A percentile compares a stretch with the other conserved stretches of the same genome.
These are phyloP conservation scores for Ogataea methanolica DNA, from an alignment of 805 yeast genomes.

Conservation along the genomic window DNA sequence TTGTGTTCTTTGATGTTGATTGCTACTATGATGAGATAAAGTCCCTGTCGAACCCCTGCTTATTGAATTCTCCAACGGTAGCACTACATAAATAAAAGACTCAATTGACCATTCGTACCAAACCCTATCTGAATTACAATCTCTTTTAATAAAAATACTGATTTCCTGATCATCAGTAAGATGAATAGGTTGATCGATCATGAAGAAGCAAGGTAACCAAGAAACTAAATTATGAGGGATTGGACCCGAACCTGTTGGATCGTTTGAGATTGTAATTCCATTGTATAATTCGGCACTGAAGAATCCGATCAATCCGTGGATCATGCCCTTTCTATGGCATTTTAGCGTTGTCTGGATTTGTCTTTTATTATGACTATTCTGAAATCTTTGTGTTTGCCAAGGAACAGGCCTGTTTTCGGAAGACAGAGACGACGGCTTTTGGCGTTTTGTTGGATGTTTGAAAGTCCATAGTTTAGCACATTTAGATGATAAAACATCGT, in stretches of 20 bases:
- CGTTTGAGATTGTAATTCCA: slow-evolving; percentile 49
- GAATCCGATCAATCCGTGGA: slow-evolving; percentile 75
- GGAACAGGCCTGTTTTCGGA: neutral
- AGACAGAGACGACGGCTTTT: neutral
- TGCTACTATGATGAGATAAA: slow-evolving; percentile 3
- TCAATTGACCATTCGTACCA: slow-evolving; percentile 72
- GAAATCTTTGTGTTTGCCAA: neutral
- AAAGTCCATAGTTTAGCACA: slow-evolving; percentile 59
- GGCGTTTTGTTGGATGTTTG: slow-evolving; percentile 33
- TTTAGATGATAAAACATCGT: slow-evolving; percentile 41
- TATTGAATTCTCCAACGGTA: slow-evolving; percentile 17
- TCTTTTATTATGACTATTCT: slow-evolving; percentile 20
- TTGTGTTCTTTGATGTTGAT: neutral
- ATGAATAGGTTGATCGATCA: slow-evolving; percentile 49
- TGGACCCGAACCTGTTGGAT: slow-evolving; percentile 36
- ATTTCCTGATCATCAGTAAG: slow-evolving; percentile 52
- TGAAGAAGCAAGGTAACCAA: slow-evolving; percentile 70
- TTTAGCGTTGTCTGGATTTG: slow-evolving; percentile 31
- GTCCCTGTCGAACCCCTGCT: slow-evolving; percentile 10
- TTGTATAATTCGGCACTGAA: slow-evolving; percentile 69
- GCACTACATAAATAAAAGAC: slow-evolving; percentile 38
- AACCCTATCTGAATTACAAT: slow-evolving; percentile 34
- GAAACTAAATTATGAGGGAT: slow-evolving; percentile 42
- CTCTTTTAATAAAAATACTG: slow-evolving; percentile 48
- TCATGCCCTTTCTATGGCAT: slow-evolving; percentile 43